These are phyloP conservation scores for Globisporangium rhizosaccharum DNA, from an alignment of 352 stramenopile genomes.

Conservation along the genomic window DNA sequence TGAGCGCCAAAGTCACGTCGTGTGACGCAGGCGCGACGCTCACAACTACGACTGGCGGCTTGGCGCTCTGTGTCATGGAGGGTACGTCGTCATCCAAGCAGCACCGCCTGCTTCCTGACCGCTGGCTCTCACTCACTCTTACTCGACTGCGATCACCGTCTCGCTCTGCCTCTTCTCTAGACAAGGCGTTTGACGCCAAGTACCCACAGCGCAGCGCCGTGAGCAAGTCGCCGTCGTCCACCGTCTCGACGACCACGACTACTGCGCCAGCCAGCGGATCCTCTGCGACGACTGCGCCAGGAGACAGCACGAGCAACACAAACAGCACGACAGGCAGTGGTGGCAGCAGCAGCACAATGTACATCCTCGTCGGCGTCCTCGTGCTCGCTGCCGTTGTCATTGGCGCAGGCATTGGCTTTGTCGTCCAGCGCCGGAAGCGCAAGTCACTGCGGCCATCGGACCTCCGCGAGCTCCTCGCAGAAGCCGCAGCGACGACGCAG, in stretches of 20 bases:
- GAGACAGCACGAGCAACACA: neutral
- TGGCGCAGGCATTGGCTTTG: slow-evolving; percentile 13
- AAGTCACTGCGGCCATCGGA: slow-evolving; percentile 3
- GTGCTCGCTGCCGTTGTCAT: slow-evolving; percentile 18
- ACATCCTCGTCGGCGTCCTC: slow-evolving; percentile 16
- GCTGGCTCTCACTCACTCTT: neutral
- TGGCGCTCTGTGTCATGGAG: neutral
- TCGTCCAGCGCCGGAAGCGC: slow-evolving; percentile 17
- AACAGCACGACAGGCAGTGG: neutral
- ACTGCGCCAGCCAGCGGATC: neutral
- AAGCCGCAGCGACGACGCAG: slow-evolving; percentile 1
- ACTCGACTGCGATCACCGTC: neutral
- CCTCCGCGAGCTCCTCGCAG: slow-evolving; percentile 7
- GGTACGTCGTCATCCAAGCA: neutral
- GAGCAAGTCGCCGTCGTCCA: neutral
- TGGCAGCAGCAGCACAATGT: slow-evolving; percentile 9
- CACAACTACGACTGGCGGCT: neutral
- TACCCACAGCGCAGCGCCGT: neutral
- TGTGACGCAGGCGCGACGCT: neutral
- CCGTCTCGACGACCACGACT: neutral
- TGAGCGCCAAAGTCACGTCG: neutral
- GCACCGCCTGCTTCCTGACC: neutral
- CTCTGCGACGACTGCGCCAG: neutral
- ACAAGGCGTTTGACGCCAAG: slow-evolving; percentile 1
- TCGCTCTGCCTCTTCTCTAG: neutral